A percentile compares a stretch with the other conserved stretches of the same genome.
These are phyloP conservation scores for Globisporangium emineosum DNA, from an alignment of 352 stramenopile species.

Conservation along the genomic window DNA sequence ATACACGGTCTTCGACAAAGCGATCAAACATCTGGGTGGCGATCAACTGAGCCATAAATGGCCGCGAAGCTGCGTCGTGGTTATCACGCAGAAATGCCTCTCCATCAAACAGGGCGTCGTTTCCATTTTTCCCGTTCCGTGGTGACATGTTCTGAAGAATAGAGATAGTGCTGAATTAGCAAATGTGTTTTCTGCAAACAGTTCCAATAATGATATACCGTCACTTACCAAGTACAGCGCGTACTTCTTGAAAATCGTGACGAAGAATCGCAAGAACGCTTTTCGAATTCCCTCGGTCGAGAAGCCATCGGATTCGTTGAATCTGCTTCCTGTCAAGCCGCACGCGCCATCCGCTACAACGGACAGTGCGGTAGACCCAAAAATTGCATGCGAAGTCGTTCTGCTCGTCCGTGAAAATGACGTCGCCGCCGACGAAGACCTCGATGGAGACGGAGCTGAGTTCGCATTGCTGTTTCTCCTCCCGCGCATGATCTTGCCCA, in stretches of 20 bases:
- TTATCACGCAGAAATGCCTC: slow-evolving; percentile 72
- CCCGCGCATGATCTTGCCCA: slow-evolving; percentile 65
- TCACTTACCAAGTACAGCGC: slow-evolving; percentile 58
- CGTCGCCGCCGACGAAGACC: slow-evolving; percentile 20
- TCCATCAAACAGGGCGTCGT: slow-evolving; percentile 56
- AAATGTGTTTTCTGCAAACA: neutral
- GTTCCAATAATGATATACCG: neutral
- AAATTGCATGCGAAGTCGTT: neutral
- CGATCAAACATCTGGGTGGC: slow-evolving; percentile 83
- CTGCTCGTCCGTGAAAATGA: slow-evolving; percentile 18
- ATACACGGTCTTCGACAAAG: slow-evolving; percentile 77
- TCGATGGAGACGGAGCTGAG: slow-evolving; percentile 29
- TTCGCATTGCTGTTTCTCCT: slow-evolving; percentile 47
- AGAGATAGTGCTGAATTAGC: neutral
- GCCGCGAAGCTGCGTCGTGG: slow-evolving; percentile 46
- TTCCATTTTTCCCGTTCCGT: slow-evolving; percentile 22
- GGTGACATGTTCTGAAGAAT: slow-evolving; percentile 24
- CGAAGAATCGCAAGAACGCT: slow-evolving; percentile 81
- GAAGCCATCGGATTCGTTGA: slow-evolving; percentile 74
- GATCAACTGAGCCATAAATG: slow-evolving; percentile 64
- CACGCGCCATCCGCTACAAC: slow-evolving; percentile 31
- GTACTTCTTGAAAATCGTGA: slow-evolving; percentile 81
- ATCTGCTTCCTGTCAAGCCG: slow-evolving; percentile 56
- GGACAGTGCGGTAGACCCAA: neutral
- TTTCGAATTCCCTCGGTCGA: slow-evolving; percentile 56